phyloP scores from a whole-genome alignment of 1,284 basidiomycete species.

The Irpex sp. region DNA sequence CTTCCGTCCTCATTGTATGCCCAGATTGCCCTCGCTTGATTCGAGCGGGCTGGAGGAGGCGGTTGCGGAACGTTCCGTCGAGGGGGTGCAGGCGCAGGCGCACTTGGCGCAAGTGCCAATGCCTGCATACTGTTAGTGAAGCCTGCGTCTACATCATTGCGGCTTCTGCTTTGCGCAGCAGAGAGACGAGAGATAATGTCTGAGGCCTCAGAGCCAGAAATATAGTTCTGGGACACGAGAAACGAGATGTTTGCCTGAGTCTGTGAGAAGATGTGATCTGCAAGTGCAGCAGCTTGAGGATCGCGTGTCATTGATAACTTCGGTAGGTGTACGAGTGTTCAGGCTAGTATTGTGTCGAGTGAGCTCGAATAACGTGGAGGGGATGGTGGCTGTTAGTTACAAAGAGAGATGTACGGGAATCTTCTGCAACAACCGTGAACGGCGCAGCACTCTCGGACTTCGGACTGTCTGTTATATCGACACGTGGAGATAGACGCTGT shows the following conservation, averaged over 20 bases:
- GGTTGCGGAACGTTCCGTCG: slow-evolving; percentile 22
- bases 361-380: not conserved
- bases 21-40: slow-evolving; percentile 58
- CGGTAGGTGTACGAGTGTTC: too few species aligned
- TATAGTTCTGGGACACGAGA: slow-evolving; percentile 54
- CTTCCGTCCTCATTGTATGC: slow-evolving; percentile 57
- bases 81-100: slow-evolving; percentile 19
- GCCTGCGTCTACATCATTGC: not conserved
- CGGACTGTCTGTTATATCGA: too few species aligned
- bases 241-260: slow-evolving; percentile 63
- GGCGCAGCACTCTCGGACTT: too few species aligned
- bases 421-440: too few species aligned
- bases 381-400: not conserved
- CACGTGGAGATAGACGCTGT: too few species aligned
- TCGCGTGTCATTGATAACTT: slow-evolving; percentile 11
- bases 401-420: slow-evolving; percentile 1
- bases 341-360: too few species aligned
- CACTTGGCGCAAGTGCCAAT: slow-evolving; percentile 16
- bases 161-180: slow-evolving; percentile 10
- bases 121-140: slow-evolving; percentile 14
- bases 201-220: slow-evolving; percentile 49
- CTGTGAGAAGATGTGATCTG: slow-evolving; percentile 57
- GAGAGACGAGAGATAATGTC: slow-evolving; percentile 48
- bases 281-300: slow-evolving; percentile 34
- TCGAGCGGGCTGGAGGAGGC: slow-evolving; percentile 30